Conservation (phyloP, 148 eudicot species). For the Rhododendron williamsianum region DNA sequence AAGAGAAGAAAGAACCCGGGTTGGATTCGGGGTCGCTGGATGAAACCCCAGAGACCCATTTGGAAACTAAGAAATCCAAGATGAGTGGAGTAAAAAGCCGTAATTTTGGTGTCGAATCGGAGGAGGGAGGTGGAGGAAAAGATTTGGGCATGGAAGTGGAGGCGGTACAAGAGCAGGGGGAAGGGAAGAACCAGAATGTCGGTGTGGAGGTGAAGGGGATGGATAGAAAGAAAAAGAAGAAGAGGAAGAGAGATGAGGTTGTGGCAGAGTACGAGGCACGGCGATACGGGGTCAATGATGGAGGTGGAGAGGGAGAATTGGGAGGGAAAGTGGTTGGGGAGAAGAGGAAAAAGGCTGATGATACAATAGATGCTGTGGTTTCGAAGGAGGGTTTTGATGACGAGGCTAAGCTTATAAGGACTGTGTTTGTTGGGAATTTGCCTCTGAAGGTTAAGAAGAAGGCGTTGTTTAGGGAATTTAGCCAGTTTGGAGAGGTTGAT, state of each 20-base stretch:
- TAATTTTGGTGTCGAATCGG: neutral
- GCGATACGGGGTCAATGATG: constrained; percentile 29
- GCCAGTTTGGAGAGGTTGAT: constrained; percentile 76
- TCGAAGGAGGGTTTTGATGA: constrained; percentile 89
- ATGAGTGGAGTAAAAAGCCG: neutral
- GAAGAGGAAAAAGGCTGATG: constrained; percentile 66
- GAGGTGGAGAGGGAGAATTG: constrained; percentile 21
- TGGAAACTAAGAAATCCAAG: neutral
- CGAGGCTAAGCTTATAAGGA: constrained; percentile 81
- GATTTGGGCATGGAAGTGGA: neutral
- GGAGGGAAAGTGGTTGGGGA: constrained; percentile 41
- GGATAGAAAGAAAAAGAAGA: constrained; percentile 44
- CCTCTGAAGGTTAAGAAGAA: constrained; percentile 88
- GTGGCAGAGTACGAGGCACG: constrained; percentile 60
- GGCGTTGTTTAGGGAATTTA: constrained; percentile 65
- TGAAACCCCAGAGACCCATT: neutral
- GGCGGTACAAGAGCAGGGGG: neutral
- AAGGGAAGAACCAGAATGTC: constrained; percentile 7
- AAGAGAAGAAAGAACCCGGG: neutral
- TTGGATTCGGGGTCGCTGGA: neutral
- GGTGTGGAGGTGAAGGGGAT: neutral
- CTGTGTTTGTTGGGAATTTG: constrained; percentile 91
- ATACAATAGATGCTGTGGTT: constrained; percentile 43
- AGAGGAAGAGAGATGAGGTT: constrained; percentile 84
- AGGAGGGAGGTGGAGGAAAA: neutral